A percentile compares a stretch with the other conserved stretches of the same genome.
Evolutionary conservation across 306 rosid genomes (phyloP).

Genomic region (Cicer cuneatum): DNA sequence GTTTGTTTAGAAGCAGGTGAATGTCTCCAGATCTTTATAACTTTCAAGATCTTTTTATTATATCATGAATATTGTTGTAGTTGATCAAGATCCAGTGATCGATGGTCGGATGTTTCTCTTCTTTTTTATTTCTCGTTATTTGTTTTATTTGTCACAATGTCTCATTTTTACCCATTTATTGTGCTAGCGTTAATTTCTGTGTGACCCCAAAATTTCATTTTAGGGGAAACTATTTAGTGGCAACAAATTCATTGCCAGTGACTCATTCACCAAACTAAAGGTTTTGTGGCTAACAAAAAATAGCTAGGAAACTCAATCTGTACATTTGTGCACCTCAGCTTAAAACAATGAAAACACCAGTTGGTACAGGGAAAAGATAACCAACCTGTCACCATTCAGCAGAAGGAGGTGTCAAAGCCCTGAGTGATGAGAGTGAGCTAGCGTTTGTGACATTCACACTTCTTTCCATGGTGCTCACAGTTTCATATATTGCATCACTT

Average conservation of each 20-base stretch:
- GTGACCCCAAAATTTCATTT: constrained; percentile 7
- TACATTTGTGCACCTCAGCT: neutral
- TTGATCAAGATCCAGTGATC: constrained; percentile 14
- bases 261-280: neutral
- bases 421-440: constrained; percentile 91
- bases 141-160: neutral
- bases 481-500: constrained; percentile 3
- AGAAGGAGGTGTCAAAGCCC: constrained; percentile 81
- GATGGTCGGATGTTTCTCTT: neutral
- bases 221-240: neutral
- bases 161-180: constrained; percentile 5
- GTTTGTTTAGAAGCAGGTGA: constrained; percentile 22
- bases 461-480: constrained; percentile 40
- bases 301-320: neutral
- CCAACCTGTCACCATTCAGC: constrained; percentile 62
- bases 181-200: neutral
- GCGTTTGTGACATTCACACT: constrained; percentile 89
- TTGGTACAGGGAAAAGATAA: constrained; percentile 1
- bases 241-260: neutral
- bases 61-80: constrained; percentile 8
- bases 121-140: neutral
- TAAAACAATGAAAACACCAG: neutral
- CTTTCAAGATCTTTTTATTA: neutral
- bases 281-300: neutral
- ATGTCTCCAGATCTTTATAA: constrained; percentile 15